Base-by-base conservation (phyloP, 768 basidiomycete species). In the Rhizopogon sp. region DNA sequence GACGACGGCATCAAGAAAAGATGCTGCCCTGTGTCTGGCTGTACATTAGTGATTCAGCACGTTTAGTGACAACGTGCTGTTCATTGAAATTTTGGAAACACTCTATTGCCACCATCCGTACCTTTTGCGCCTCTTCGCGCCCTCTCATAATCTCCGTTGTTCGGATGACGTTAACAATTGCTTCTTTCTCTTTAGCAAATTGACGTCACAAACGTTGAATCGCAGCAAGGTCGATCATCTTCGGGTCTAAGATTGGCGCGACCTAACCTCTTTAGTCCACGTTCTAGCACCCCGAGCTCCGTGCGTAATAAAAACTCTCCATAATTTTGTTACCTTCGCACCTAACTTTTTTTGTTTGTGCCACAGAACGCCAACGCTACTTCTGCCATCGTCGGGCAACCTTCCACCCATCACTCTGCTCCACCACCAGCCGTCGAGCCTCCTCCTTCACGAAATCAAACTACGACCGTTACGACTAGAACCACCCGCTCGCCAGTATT, bases 151-250 rank as follows among this genome's bases (percentile, higher is more conserved):
- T 54, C 50, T 54, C 49, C 50, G 53, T 37, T 5, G 16, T 47
- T 9, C n/a, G 0, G 22, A 46, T 50, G 47, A 5, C 54, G 20
- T 43, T 63, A 13, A 62, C 60, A 47, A 5, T 1, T 28, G 42
- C 5, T 13, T 2, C 7, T 7, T 25, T 62, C n/a, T 35, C 43
- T 50, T 66, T 67, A 68, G 69, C 69, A 63, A 64, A 66, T 70
- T 57, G 58, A 66, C 53, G 49, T 55, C 66, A 64, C 43, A 17
- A 42, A 31, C 64, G 62, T 43, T 50, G 57, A 58, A 60, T 11
- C 64, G 58, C 47, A 61, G 41, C 52, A 56, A 51, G 43, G 54
- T 44, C 53, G 52, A 17, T 39, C 46, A 53, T 40, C 53, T 35
- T 54, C 53, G 50, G 53, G 20, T 28, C 43, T 22, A 16, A 50